A percentile compares a stretch with the other conserved stretches of the same genome.
These are phyloP conservation scores for Myochromella boudieri DNA, from an alignment of 768 basidiomycete species.

Conservation along the genomic window DNA sequence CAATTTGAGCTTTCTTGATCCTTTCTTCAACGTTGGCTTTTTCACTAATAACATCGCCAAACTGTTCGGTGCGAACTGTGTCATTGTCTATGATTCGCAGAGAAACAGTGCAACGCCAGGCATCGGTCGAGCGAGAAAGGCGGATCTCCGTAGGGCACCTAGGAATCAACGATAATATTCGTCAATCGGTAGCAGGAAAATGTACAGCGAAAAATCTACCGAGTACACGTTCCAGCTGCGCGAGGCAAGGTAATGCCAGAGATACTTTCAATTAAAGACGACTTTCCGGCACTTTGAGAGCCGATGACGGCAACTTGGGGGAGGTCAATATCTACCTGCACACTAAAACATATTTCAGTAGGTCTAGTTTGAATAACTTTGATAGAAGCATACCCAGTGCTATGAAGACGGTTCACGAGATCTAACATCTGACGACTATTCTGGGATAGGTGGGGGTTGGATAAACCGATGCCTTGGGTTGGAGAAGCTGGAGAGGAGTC, in stretches of 20 bases:
- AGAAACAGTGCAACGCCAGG: conserved; percentile 54
- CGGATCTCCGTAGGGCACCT: conserved; percentile 63
- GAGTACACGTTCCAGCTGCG: conserved; percentile 74
- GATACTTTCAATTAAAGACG: conserved; percentile 75
- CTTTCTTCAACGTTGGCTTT: conserved; percentile 62
- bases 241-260: conserved; percentile 71
- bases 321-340: conserved; percentile 68
- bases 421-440: conserved; percentile 50
- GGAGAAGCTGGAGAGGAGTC: not conserved
- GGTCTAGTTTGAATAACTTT: not conserved
- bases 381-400: conserved; percentile 43
- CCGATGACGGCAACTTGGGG: conserved; percentile 77
- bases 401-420: conserved; percentile 52
- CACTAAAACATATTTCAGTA: conserved; percentile 34
- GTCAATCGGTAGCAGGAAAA: not conserved
- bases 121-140: conserved; percentile 35
- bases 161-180: not conserved
- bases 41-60: conserved; percentile 49
- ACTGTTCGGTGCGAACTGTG: conserved; percentile 35
- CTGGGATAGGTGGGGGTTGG: conserved; percentile 34
- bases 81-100: conserved; percentile 44
- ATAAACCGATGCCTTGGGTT: conserved; percentile 42
- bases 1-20: conserved; percentile 63
- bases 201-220: conserved; percentile 36
- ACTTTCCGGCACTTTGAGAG: conserved; percentile 73